Base-by-base conservation (phyloP, 257 asterid genomes). In the Ocimum tenuiflorum region DNA sequence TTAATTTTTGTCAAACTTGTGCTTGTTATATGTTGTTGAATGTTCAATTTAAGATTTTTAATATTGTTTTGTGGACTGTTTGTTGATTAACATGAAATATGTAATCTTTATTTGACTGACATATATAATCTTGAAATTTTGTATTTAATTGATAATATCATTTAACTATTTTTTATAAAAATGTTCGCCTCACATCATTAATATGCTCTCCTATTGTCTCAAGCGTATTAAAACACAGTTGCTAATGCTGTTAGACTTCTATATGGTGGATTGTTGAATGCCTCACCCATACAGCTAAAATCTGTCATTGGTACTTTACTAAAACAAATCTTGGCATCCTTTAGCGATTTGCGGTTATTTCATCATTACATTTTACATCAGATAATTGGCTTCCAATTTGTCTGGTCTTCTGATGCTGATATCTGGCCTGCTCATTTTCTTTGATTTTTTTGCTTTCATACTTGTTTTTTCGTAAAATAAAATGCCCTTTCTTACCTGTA, bases 401-500 rank as follows among this genome's bases (percentile, higher is more conserved):
- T 46, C 1, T 43, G 55, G 47, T 41, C 14, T 27, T 72, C 24
- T 33, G 31, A 17, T 60, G 61, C 60, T 43, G n/a, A 48, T 39
- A 45, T 67, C 22, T 53, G 47, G 19, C 59, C 14, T 22, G 67
- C 5, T 61, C 35, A 4, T 8, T 60, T 52, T 52, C 64, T 55
- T 23, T 11, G 29, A 51, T 17, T 64, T 35, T 27, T 65, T 71
- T 56, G 60, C 62, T 65, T 63, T 74, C 18, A 56, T 6, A 12
- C 62, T 27, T 39, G 18, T 62, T 19, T 18, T 62, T 45, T 31
- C 55, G 8, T 60, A 23, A 62, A 19, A 36, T 71, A 63, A 27
- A 27, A 68, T 54, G 14, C 43, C 54, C 45, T 56, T 22, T 56
- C 19, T 56, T 56, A 68, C 53, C 14, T 69, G 22, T 61, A 23